phyloP scores from a whole-genome alignment of 169 alveolate species.

The Plasmodium reichenowi region DNA sequence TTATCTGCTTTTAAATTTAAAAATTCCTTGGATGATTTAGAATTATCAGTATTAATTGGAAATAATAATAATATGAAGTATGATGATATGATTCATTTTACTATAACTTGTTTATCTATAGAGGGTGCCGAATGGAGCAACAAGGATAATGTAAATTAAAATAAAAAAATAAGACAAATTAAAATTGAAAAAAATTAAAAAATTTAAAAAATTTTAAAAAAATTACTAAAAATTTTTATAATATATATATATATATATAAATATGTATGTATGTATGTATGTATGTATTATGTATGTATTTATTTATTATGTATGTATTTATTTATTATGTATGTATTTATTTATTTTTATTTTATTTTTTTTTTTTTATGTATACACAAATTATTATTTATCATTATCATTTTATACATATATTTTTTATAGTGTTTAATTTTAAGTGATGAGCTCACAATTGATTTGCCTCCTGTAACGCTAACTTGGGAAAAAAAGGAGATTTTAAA shows the following conservation, averaged over 20 bases:
- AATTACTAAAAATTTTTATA: not conserved
- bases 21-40: slow-evolving; percentile 91
- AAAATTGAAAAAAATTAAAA: slow-evolving; percentile 1
- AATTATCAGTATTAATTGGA: slow-evolving; percentile 81
- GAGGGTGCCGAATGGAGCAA: slow-evolving; percentile 90
- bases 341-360: not conserved
- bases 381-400: not conserved
- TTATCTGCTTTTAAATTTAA: slow-evolving; percentile 85
- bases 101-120: slow-evolving; percentile 86
- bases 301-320: not conserved
- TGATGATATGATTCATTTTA: slow-evolving; percentile 81
- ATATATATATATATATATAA: not conserved
- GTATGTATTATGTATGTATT: not conserved
- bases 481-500: slow-evolving; percentile 59
- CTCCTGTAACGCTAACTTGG: slow-evolving; percentile 89
- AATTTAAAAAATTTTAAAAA: not conserved
- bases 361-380: too few species aligned
- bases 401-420: not conserved
- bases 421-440: slow-evolving; percentile 83
- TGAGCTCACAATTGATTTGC: slow-evolving; percentile 83
- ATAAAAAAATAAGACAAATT: not conserved
- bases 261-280: not conserved
- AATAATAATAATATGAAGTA: slow-evolving; percentile 58
- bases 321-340: not conserved
- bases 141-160: slow-evolving; percentile 25